A percentile compares a stretch with the other conserved stretches of the same genome.
These are phyloP conservation scores for Dothistroma pini DNA, from an alignment of 2,329 filamentous ascomycete species.

Conservation along the genomic window DNA sequence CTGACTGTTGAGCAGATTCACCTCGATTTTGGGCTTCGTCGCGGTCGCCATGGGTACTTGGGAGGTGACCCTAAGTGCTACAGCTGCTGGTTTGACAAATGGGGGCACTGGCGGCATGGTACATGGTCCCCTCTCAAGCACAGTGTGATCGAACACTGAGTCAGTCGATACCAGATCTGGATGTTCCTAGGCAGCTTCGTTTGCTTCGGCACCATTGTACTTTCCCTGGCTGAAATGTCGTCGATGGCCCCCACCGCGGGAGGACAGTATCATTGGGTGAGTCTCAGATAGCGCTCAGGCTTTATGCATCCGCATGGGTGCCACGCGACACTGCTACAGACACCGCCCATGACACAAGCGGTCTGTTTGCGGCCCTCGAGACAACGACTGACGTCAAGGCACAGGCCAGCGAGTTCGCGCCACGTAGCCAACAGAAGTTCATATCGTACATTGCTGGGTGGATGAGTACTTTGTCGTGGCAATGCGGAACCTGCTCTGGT, in stretches of 20 bases:
- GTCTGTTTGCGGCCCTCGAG: neutral
- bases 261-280: conserved; percentile 28
- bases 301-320: neutral
- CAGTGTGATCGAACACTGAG: neutral
- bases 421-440: conserved; percentile 30
- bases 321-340: neutral
- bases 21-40: conserved; percentile 29
- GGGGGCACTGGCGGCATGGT: conserved; percentile 20
- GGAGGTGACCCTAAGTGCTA: conserved; percentile 20
- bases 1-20: conserved; percentile 8
- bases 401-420: conserved; percentile 22
- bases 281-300: neutral
- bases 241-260: conserved; percentile 30
- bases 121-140: neutral
- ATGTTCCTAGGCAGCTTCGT: conserved; percentile 18
- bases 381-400: neutral
- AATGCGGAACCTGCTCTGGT: conserved; percentile 12
- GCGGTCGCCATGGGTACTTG: conserved; percentile 31
- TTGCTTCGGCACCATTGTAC: conserved; percentile 20
- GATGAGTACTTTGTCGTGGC: conserved; percentile 19
- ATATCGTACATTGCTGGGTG: conserved; percentile 19
- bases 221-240: conserved; percentile 26
- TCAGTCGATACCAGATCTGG: conserved; percentile 13
- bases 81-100: conserved; percentile 16
- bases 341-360: neutral